These are phyloP conservation scores for Globisporangium okanoganense DNA, from an alignment of 352 stramenopile genomes.

Conservation along the genomic window DNA sequence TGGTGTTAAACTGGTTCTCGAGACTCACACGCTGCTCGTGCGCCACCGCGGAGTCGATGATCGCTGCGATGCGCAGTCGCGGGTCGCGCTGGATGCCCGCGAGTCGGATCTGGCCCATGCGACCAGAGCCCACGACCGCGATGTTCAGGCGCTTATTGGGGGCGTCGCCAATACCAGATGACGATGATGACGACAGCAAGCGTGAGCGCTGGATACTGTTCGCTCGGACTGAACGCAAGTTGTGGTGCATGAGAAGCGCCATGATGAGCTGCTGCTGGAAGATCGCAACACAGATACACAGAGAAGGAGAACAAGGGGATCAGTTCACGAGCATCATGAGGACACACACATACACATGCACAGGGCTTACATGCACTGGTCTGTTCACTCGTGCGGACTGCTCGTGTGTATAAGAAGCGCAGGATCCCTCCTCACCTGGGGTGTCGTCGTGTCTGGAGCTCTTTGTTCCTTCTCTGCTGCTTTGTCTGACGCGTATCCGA, in stretches of 20 bases:
- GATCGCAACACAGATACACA: not conserved
- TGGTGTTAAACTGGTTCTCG: slow-evolving; percentile 39
- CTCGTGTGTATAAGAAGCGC: not conserved
- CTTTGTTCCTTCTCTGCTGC: not conserved
- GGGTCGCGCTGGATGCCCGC: slow-evolving; percentile 48
- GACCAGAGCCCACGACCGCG: slow-evolving; percentile 63
- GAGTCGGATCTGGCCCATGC: slow-evolving; percentile 76
- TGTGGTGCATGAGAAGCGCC: too few relatives aligned
- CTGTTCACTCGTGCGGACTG: too few relatives aligned
- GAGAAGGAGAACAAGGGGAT: not conserved
- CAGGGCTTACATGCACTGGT: too few relatives aligned
- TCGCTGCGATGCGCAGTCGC: slow-evolving; percentile 48
- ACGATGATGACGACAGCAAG: slow-evolving; percentile 12
- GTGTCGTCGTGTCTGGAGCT: not conserved
- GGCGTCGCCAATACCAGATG: not conserved
- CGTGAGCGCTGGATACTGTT: not conserved
- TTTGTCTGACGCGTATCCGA: not conserved
- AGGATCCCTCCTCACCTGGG: not conserved
- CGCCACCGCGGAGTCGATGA: slow-evolving; percentile 44
- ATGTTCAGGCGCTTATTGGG: slow-evolving; percentile 35
- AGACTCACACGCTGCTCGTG: slow-evolving; percentile 15
- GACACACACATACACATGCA: not conserved
- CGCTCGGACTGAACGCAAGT: not conserved
- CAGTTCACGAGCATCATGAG: not conserved
- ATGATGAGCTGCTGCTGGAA: not conserved